Evolutionary conservation across 768 basidiomycete species (phyloP), one percentile per base, ranked within the genome.

Genomic region (Leucocoprinus birnbaumii): DNA sequence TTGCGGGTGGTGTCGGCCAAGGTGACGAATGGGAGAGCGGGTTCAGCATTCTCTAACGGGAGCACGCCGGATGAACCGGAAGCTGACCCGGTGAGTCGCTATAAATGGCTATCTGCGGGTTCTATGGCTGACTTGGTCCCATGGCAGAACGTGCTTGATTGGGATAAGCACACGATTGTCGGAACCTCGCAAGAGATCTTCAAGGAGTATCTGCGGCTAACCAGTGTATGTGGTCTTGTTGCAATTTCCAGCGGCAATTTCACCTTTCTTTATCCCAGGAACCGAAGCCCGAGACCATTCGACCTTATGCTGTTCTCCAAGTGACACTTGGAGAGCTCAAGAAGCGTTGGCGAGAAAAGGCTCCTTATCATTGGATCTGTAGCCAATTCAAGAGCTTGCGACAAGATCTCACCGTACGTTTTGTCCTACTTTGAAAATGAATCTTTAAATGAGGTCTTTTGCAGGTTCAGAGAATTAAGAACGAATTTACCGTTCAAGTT

Each of bases 401-500:
- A 40, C 97, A 98, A 70, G 97, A 99, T 76, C 79, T 99, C 58
- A 98, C 95, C 62, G 96, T 96, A 73, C 75, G 91, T 82, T 44
- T 27, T 55, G 44, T 54, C 48, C 37, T 13, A 51, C 21, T 48
- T 22, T 10, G 9, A 34, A 10, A 48, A 7, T 24, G n/a, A 26
- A 13, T 14, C 14, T 14, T 5, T 53, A 14, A 35, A 22, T 38
- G 45, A 24, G 45, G 54, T 34, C 41, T 57, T 13, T 43, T 40
- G 3, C 48, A 98, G 96, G 96, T 99, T 21, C 97, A 99, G 74
- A 87, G 97, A 27, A 97, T 99, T 62, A 98, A 97, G 75, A 98
- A 97, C 62, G 92, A 96, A 53, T 97, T 99, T 64, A 98, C 97
- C 6, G 94, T 96, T 24, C 82, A 88, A 68, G 97, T 97, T 10